Conservation (phyloP, 768 basidiomycete genomes). For the Lactarius evosmus region DNA sequence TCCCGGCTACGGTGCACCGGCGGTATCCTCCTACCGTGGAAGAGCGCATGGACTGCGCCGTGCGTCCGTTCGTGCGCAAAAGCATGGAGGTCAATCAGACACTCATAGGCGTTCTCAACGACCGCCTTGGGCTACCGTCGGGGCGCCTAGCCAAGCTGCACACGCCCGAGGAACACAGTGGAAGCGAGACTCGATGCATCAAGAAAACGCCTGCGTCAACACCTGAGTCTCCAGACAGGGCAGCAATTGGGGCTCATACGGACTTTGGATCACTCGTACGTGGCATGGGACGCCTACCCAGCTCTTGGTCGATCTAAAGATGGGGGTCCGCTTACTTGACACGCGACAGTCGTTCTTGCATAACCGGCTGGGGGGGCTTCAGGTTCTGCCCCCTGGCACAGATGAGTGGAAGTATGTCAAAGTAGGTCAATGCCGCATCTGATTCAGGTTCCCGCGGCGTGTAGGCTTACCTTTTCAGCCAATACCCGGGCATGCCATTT, state of each 20-base stretch:
- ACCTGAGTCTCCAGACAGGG: conserved; percentile 34
- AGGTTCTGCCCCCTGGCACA: neutral
- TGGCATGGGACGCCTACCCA: neutral
- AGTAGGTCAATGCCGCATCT: neutral
- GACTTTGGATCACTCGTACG: conserved; percentile 37
- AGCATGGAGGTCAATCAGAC: conserved; percentile 35
- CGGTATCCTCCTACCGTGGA: conserved; percentile 36
- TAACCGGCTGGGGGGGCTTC: conserved; percentile 7
- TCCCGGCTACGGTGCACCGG: conserved; percentile 34
- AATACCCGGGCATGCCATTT: conserved; percentile 35
- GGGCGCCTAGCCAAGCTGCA: conserved; percentile 35
- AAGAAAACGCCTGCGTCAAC: conserved; percentile 26
- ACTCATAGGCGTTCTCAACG: conserved; percentile 35
- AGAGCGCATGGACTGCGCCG: conserved; percentile 32
- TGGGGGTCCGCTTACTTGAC: neutral
- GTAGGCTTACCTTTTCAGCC: conserved; percentile 25
- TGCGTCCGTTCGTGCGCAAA: conserved; percentile 34
- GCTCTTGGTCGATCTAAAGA: neutral
- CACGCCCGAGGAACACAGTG: conserved; percentile 32
- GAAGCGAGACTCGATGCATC: conserved; percentile 37
- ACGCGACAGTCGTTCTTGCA: conserved; percentile 5
- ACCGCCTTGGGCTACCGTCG: conserved; percentile 35
- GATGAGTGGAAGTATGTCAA: conserved; percentile 14
- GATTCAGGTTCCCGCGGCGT: neutral
- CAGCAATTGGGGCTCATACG: conserved; percentile 37